Percentiles rank a stretch among this genome's conserved stretches.
These are phyloP conservation scores for Fusarium sp. DNA, from an alignment of 2,329 filamentous ascomycete genomes.

Conservation along the genomic window DNA sequence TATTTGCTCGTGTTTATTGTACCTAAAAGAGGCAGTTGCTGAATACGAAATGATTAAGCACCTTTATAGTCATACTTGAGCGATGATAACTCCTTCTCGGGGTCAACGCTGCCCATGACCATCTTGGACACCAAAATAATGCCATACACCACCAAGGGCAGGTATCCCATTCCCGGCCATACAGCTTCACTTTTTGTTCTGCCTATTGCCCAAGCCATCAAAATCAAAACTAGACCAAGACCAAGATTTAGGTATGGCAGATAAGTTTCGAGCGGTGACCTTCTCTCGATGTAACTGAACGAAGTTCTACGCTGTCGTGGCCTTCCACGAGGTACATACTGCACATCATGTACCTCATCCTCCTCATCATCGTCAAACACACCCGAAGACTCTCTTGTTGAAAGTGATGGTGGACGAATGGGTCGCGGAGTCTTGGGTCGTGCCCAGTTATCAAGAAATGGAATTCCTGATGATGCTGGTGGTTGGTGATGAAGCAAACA, in stretches of 20 bases:
- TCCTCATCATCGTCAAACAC: constrained; percentile 35
- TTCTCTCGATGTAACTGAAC: constrained; percentile 40
- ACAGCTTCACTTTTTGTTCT: constrained; percentile 51
- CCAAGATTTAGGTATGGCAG: constrained; percentile 71
- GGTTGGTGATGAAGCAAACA: constrained; percentile 71
- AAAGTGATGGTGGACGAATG: constrained; percentile 42
- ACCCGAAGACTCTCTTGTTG: constrained; percentile 26
- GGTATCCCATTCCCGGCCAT: constrained; percentile 60
- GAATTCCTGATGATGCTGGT: constrained; percentile 66
- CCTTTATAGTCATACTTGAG: constrained; percentile 77
- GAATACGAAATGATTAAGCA: constrained; percentile 57
- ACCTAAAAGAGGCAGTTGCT: background rate
- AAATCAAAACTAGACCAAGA: constrained; percentile 65
- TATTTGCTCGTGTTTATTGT: background rate
- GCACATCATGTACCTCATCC: constrained; percentile 32
- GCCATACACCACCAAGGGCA: constrained; percentile 70
- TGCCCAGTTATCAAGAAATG: constrained; percentile 61
- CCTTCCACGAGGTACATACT: constrained; percentile 26
- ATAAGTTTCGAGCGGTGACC: constrained; percentile 66
- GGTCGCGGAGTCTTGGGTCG: constrained; percentile 44
- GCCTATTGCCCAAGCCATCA: constrained; percentile 58
- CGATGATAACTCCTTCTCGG: constrained; percentile 71
- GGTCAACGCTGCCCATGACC: constrained; percentile 76
- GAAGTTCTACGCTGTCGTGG: constrained; percentile 36
- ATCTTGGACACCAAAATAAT: constrained; percentile 72